Conservation (phyloP, 371 early-diverging fungal species). For the Nematocida sp. region DNA sequence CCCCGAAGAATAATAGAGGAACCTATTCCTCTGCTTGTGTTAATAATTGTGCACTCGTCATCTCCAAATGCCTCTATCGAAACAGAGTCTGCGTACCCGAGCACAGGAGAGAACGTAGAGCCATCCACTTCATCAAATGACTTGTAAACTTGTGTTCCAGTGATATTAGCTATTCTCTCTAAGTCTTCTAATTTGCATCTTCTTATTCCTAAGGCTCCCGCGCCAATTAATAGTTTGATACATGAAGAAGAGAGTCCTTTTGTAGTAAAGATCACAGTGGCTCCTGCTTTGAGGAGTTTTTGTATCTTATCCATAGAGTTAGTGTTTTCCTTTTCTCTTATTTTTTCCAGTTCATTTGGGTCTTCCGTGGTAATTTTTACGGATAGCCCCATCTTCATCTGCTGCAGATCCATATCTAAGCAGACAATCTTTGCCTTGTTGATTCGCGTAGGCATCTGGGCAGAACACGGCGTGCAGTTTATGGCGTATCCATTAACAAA, state of each 20-base stretch:
- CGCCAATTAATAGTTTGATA: conserved; percentile 90
- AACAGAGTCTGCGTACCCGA: conserved; percentile 89
- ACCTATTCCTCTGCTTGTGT: conserved; percentile 72
- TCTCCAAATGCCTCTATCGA: conserved; percentile 69
- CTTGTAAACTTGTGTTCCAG: conserved; percentile 85
- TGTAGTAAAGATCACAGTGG: conserved; percentile 93
- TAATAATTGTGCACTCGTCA: conserved; percentile 89
- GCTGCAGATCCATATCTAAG: conserved; percentile 95
- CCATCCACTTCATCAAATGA: conserved; percentile 94
- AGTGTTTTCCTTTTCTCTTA: conserved; percentile 82
- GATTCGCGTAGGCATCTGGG: conserved; percentile 59
- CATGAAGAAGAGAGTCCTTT: conserved; percentile 98
- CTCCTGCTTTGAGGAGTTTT: conserved; percentile 87
- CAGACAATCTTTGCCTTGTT: conserved; percentile 90
- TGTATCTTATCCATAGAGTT: conserved; percentile 88
- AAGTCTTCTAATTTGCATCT: conserved; percentile 93
- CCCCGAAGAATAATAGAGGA: conserved; percentile 93
- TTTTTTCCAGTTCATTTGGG: conserved; percentile 91
- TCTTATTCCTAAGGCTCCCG: conserved; percentile 81
- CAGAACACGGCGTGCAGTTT: conserved; percentile 86
- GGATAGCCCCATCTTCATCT: conserved; percentile 93
- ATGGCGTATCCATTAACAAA: conserved; percentile 91
- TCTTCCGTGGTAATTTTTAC: conserved; percentile 92
- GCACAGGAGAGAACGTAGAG: conserved; percentile 84
- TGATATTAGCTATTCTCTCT: conserved; percentile 78